Evolutionary conservation across 345 rosid genomes (phyloP).

Genomic region (Lagerstroemia speciosa): DNA sequence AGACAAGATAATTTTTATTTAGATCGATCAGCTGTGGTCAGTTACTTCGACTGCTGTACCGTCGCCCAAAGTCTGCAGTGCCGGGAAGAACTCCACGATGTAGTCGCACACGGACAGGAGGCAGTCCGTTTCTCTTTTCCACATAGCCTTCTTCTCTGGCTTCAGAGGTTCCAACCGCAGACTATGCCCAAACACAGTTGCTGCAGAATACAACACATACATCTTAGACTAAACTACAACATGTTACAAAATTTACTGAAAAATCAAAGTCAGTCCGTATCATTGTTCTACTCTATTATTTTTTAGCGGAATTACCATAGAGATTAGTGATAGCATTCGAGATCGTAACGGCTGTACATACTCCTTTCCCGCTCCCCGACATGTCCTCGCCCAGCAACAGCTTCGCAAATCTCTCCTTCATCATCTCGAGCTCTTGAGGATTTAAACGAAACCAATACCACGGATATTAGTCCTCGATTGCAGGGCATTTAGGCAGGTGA

Average conservation of each 20-base stretch:
- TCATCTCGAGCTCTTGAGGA: slow-evolving; percentile 12
- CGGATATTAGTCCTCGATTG: neutral
- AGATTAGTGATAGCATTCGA: slow-evolving; percentile 90
- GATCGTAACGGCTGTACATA: slow-evolving; percentile 77
- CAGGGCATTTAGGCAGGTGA: neutral
- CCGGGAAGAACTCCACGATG: slow-evolving; percentile 69
- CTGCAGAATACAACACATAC: slow-evolving; percentile 24
- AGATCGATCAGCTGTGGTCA: neutral
- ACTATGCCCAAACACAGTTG: slow-evolving; percentile 86
- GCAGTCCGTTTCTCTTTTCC: slow-evolving; percentile 91
- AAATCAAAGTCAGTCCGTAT: neutral
- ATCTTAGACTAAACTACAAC: no score
- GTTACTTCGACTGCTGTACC: slow-evolving; percentile 64
- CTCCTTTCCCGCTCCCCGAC: slow-evolving; percentile 96
- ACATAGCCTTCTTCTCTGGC: slow-evolving; percentile 67
- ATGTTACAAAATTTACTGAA: no score
- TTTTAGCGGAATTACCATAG: slow-evolving; percentile 42
- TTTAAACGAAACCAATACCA: neutral
- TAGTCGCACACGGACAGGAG: slow-evolving; percentile 79
- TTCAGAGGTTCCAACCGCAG: slow-evolving; percentile 72
- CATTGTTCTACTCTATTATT: neutral
- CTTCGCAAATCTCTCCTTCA: slow-evolving; percentile 88
- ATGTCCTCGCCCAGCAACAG: slow-evolving; percentile 94
- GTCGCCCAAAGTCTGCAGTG: slow-evolving; percentile 41
- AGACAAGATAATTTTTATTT: neutral